Conservation (phyloP, 352 stramenopile species). For the Phytophthora brassicae region DNA sequence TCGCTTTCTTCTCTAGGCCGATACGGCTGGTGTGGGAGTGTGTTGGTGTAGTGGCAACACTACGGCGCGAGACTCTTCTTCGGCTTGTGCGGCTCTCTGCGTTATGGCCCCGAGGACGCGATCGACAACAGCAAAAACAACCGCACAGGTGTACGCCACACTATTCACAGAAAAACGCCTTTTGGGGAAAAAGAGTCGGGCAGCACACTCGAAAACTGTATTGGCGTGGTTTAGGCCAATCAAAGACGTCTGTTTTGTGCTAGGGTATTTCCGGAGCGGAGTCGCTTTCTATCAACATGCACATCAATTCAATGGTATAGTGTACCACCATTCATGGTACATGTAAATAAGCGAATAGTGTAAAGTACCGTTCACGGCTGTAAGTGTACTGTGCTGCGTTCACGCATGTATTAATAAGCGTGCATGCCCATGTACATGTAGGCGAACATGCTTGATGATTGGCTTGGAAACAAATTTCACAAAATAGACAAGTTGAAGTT, state of each 20-base stretch:
- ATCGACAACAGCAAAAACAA: conserved; percentile 26
- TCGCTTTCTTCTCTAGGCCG: conserved; percentile 1
- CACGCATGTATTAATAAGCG: no score
- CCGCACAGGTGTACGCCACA: conserved; percentile 29
- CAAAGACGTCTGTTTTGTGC: neutral
- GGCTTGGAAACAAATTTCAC: no score
- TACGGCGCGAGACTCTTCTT: conserved; percentile 13
- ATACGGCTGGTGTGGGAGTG: conserved; percentile 22
- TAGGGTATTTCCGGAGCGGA: no score
- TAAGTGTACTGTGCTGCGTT: no score
- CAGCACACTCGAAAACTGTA: conserved; percentile 25
- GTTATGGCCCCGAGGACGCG: conserved; percentile 34
- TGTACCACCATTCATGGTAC: no score
- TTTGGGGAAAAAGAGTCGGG: conserved; percentile 22
- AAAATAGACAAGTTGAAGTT: no score
- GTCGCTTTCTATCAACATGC: no score
- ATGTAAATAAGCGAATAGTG: no score
- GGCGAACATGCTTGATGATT: no score
- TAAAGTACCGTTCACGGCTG: no score
- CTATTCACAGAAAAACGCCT: conserved; percentile 27
- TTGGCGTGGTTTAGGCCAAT: conserved; percentile 15
- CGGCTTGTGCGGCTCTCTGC: conserved; percentile 25
- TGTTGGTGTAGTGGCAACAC: neutral
- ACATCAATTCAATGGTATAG: no score
- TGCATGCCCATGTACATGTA: no score